Base-by-base conservation (phyloP, 345 rosid species). In the Syzygium aromaticum region DNA sequence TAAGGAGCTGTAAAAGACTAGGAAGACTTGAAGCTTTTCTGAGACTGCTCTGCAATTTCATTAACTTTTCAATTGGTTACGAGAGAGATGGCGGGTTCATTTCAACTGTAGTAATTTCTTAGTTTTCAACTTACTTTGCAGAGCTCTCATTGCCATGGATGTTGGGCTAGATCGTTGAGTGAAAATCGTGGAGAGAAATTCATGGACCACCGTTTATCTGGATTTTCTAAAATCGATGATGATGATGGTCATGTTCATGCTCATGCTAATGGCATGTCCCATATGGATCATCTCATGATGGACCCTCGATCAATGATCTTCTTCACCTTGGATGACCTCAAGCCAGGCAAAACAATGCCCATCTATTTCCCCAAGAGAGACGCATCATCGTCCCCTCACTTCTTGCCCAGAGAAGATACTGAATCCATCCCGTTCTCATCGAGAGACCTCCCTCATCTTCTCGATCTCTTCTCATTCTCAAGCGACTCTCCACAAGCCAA, bases 261-360 rank as follows among this genome's bases (percentile, higher is more conserved):
- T 1, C 89, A 84, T 64, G 83, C 25, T 23, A 53, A 84, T 49
- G 88, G 30, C 12, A 59, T 23, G 46, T 54, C 89, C 9, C 88
- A 82, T 63, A 85, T 89, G 88, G 86, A 87, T 38, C 90, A 90
- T 73, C 67, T 33, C 80, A 7, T 73, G 80, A 73, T 90, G 84
- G 90, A 93, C 85, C 77, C 22, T 38, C 57, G 90, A 52, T 3
- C 84, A 22, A 87, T 84, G 86, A 89, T 93, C 77, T 92, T 94
- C 63, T 92, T 94, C 89, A 89, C 90, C 88, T 17, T 92, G 88
- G 84, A 82, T 16, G 93, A 92, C 77, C 90, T 93, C 1, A 86
- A 91, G 33, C 49, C 52, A 6, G 93, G 92, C 22, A 91, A 86
- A 10, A 87, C 57, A 6, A 54, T 92, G 51, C 89, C 92, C 4